Percentiles rank a stretch among this genome's conserved stretches.
phyloP scores from a whole-genome alignment of 768 basidiomycete genomes.

The Sistotremastrum niveocremeum region DNA sequence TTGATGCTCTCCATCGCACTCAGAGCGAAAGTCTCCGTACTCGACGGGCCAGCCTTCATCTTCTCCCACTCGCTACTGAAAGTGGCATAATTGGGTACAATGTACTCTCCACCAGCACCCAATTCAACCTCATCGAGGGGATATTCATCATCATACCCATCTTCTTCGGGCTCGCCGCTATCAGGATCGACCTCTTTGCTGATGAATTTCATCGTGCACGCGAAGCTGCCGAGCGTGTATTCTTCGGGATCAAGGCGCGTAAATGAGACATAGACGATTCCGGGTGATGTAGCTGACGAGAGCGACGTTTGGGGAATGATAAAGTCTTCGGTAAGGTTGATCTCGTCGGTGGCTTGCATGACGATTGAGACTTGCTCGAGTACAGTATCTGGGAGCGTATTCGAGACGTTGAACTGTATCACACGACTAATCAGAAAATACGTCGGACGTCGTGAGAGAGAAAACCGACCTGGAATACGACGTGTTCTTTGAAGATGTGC shows the following conservation, averaged over 20 bases:
- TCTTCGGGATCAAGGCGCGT: slow-evolving; percentile 65
- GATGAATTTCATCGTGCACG: slow-evolving; percentile 83
- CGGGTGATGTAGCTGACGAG: slow-evolving; percentile 57
- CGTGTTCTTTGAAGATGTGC: slow-evolving; percentile 88
- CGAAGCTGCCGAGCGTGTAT: slow-evolving; percentile 76
- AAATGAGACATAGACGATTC: slow-evolving; percentile 87
- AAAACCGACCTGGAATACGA: slow-evolving; percentile 83
- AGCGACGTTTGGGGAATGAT: slow-evolving; percentile 76
- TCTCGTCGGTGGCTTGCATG: slow-evolving; percentile 69
- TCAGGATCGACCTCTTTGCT: slow-evolving; percentile 96
- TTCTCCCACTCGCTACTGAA: slow-evolving; percentile 96
- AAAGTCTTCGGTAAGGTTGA: slow-evolving; percentile 80
- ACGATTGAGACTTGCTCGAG: slow-evolving; percentile 89
- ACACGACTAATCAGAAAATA: slow-evolving; percentile 5
- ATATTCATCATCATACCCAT: slow-evolving; percentile 99
- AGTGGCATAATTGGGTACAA: slow-evolving; percentile 86
- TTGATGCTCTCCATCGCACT: slow-evolving; percentile 88
- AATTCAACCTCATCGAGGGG: slow-evolving; percentile 93
- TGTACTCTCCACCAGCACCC: slow-evolving; percentile 85
- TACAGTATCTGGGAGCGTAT: slow-evolving; percentile 91
- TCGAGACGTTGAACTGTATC: slow-evolving; percentile 85
- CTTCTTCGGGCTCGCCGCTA: slow-evolving; percentile 90
- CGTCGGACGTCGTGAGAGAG: not conserved
- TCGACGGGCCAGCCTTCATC: slow-evolving; percentile 57
- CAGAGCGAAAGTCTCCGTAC: slow-evolving; percentile 88